Evolutionary conservation across 768 basidiomycete species (phyloP).

Genomic region (Inosperma sp.): DNA sequence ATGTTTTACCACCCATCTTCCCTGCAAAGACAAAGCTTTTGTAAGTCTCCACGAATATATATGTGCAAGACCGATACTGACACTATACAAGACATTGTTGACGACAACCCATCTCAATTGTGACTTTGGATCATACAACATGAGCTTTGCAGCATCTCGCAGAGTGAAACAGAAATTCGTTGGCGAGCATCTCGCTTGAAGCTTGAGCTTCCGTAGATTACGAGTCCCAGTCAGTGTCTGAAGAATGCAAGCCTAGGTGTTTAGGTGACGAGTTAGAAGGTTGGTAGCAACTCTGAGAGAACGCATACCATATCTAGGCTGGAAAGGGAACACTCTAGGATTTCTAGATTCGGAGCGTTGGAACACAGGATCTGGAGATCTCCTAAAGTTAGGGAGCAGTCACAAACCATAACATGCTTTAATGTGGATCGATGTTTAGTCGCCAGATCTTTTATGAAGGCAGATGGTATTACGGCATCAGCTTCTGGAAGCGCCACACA

Average conservation of each 20-base stretch:
- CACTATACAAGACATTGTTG: slow-evolving; percentile 43
- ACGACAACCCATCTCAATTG: slow-evolving; percentile 45
- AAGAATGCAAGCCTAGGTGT: slow-evolving; percentile 37
- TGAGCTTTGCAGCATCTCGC: slow-evolving; percentile 43
- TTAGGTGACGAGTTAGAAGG: slow-evolving; percentile 6
- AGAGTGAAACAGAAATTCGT: slow-evolving; percentile 17
- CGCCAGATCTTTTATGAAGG: slow-evolving; percentile 49
- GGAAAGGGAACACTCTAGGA: slow-evolving; percentile 43
- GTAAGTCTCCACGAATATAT: background rate
- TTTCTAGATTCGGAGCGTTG: slow-evolving; percentile 41
- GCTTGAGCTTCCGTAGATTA: slow-evolving; percentile 44
- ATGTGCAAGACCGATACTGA: slow-evolving; percentile 23
- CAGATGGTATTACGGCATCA: slow-evolving; percentile 42
- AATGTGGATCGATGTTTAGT: slow-evolving; percentile 40
- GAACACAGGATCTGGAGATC: slow-evolving; percentile 46
- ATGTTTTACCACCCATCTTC: slow-evolving; percentile 39
- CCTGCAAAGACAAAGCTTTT: slow-evolving; percentile 32
- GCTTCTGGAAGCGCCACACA: slow-evolving; percentile 45
- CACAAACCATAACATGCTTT: slow-evolving; percentile 42
- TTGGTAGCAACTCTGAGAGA: slow-evolving; percentile 18
- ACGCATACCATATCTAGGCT: slow-evolving; percentile 42
- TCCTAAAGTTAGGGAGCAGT: slow-evolving; percentile 40
- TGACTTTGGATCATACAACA: slow-evolving; percentile 44
- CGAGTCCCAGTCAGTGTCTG: slow-evolving; percentile 43
- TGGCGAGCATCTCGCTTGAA: slow-evolving; percentile 47